phyloP scores from a whole-genome alignment of 768 basidiomycete species.

The Nidula microcarpa region DNA sequence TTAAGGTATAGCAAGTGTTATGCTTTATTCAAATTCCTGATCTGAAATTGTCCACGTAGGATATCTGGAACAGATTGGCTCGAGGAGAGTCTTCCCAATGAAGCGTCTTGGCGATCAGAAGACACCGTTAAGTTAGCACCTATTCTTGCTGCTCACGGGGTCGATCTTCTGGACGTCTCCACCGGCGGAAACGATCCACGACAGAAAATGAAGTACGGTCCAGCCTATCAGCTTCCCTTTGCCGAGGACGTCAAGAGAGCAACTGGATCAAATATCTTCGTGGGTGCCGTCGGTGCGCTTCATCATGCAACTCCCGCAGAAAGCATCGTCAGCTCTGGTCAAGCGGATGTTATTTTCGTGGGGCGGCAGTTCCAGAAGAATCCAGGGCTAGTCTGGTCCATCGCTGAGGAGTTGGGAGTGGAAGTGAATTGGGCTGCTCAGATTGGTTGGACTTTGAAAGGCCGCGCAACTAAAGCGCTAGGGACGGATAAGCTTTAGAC shows the following conservation, averaged over 20 bases:
- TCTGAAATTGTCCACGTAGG: too few relatives aligned
- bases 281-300: slow-evolving; percentile 75
- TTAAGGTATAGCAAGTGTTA: slow-evolving; percentile 45
- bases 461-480: too few relatives aligned
- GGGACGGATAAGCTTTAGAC: too few relatives aligned
- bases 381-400: slow-evolving; percentile 20
- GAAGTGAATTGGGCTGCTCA: too few relatives aligned
- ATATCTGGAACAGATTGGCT: slow-evolving; percentile 58
- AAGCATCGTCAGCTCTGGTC: slow-evolving; percentile 60
- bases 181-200: slow-evolving; percentile 62
- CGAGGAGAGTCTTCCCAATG: slow-evolving; percentile 49
- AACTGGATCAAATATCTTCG: slow-evolving; percentile 49
- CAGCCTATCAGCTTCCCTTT: slow-evolving; percentile 65
- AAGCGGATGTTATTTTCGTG: slow-evolving; percentile 67
- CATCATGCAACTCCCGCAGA: slow-evolving; percentile 30
- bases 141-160: slow-evolving; percentile 50
- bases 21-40: too few relatives aligned
- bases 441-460: too few relatives aligned
- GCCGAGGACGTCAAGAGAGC: slow-evolving; percentile 65
- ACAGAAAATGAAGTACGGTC: slow-evolving; percentile 53
- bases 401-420: too few relatives aligned
- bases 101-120: slow-evolving; percentile 47
- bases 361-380: slow-evolving; percentile 66
- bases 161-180: slow-evolving; percentile 76
- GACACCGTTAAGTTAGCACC: slow-evolving; percentile 80